Conservation (phyloP, 1,139 yeast genomes). For the Scheffersomyces quercinus region DNA sequence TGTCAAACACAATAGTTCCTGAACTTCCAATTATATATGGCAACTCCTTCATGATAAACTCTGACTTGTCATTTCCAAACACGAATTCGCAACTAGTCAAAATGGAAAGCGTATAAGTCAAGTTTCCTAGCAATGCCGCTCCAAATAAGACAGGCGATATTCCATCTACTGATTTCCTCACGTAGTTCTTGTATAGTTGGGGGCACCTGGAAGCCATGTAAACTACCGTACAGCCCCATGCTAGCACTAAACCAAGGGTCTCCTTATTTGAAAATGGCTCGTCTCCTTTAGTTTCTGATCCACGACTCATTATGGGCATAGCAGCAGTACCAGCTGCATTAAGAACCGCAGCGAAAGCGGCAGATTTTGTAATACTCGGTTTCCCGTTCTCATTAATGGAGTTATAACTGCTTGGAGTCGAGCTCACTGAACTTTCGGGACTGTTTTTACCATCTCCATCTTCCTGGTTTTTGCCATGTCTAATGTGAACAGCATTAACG, state of each 20-base stretch:
- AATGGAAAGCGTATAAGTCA: conserved; percentile 78
- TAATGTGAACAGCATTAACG: conserved; percentile 15
- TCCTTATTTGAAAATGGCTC: background rate
- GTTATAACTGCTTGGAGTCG: conserved; percentile 21
- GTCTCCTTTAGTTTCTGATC: background rate
- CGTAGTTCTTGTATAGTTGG: conserved; percentile 74
- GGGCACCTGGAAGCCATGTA: conserved; percentile 84
- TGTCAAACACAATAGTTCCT: conserved; percentile 81
- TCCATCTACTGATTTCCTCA: conserved; percentile 80
- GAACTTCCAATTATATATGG: conserved; percentile 86
- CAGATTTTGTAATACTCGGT: conserved; percentile 7
- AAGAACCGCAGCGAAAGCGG: conserved; percentile 22
- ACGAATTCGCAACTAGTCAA: conserved; percentile 50
- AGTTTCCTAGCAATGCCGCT: conserved; percentile 78
- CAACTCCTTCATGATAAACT: conserved; percentile 65
- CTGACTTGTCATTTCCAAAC: conserved; percentile 31
- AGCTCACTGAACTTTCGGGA: conserved; percentile 2
- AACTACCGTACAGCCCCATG: conserved; percentile 80
- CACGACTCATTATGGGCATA: conserved; percentile 12
- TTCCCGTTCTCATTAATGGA: conserved; percentile 18
- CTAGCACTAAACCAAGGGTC: conserved; percentile 55
- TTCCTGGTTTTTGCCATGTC: conserved; percentile 4
- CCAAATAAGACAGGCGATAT: conserved; percentile 76
- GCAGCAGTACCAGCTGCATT: conserved; percentile 26
- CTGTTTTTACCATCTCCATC: background rate